Evolutionary conservation across 257 asterid genomes (phyloP).

Genomic region (Penstemon newberryi): DNA sequence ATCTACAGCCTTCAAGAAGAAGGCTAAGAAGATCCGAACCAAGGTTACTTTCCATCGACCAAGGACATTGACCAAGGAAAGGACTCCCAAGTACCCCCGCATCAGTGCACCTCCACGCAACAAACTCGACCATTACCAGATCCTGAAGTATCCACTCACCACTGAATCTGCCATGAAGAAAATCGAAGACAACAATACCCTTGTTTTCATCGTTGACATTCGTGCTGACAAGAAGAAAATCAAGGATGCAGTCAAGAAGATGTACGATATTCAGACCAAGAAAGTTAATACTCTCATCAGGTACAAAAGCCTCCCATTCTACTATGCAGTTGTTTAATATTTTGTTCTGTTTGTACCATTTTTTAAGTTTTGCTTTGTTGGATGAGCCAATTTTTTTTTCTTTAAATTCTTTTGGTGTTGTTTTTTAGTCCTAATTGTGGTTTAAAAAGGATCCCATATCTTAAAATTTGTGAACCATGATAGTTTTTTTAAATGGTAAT

Average conservation of each 20-base stretch:
- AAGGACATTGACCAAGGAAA: constrained; percentile 51
- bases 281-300: constrained; percentile 56
- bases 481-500: background rate
- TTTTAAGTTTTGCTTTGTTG: background rate
- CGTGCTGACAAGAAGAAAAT: constrained; percentile 57
- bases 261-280: constrained; percentile 54
- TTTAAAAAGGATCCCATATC: too few relatives aligned
- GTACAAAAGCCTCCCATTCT: constrained; percentile 15
- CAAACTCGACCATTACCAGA: constrained; percentile 51
- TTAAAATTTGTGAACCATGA: too few relatives aligned
- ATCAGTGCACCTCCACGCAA: constrained; percentile 53
- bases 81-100: constrained; percentile 54
- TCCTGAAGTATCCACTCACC: constrained; percentile 47
- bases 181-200: constrained; percentile 55
- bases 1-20: constrained; percentile 46
- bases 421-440: background rate
- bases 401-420: background rate
- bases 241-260: constrained; percentile 54
- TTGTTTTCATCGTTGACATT: constrained; percentile 53
- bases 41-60: constrained; percentile 53
- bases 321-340: background rate
- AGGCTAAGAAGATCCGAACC: constrained; percentile 44
- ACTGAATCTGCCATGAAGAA: constrained; percentile 61
- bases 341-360: background rate
- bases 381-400: too few relatives aligned